Evolutionary conservation across 78 protist genomes (phyloP), one percentile per base, ranked within the genome.

Genomic region (Dictyostelium intermedium): DNA sequence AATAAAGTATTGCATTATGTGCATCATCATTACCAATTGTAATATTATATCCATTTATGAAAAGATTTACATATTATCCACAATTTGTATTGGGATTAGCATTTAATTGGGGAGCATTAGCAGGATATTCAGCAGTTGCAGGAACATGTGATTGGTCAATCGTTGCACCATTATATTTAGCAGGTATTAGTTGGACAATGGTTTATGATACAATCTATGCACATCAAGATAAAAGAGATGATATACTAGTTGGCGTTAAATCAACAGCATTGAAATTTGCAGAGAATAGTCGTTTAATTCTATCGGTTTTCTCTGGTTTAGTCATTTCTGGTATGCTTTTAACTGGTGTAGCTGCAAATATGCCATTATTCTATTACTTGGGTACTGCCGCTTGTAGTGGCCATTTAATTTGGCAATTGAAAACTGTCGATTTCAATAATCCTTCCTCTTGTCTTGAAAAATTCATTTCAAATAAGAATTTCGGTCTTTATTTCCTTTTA

Each of bases 201-300:
- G 86, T 84, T 18, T 98, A 98, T 82, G 99, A 98, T 80, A 98
- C 99, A 16, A 91, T 98, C 70, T 98, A 98, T 86, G 99, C 99
- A 10, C 98, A 97, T 74, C 97, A 95, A 85, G 99, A 98, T 87
- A 95, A 96, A 85, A 39, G n/a, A 6, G 99, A 98, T 77, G 98
- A 98, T 66, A 74, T 87, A n/a, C 1, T 27, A 14, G 93, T 96
- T 23, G 99, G 99, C 43, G 95, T 98, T 25, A 95, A 97, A 61
- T 98, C 99, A 20, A 95, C 99, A 0, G 99, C 99, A 37, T 74
- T 96, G n/a, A 61, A 50, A 60, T 87, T 93, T 60, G 91, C 81
- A 4, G 82, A 47, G 6, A 32, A 32, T 0, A 69, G 80, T 30
- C 4, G 81, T 18, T 23, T 77, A 0, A 73, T 79, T n/a, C 83